Conservation (phyloP, 75 land plant species). For the Selaginella tamariscina region DNA sequence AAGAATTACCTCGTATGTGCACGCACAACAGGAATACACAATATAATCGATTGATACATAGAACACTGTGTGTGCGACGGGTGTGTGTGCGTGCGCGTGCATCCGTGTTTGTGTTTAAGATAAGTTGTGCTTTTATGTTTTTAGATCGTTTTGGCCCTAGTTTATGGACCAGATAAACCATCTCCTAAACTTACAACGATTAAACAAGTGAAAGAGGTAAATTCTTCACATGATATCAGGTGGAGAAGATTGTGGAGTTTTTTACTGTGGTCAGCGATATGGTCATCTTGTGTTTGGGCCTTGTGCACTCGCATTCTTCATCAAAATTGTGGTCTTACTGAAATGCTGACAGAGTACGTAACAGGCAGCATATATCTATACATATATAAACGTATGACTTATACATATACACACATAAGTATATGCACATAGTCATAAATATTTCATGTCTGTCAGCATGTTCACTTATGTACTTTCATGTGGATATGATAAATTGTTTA, state of each 20-base stretch:
- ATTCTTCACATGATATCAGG: constrained; percentile 20
- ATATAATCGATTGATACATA: no score
- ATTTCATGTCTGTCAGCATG: no score
- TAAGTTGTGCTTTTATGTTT: not conserved
- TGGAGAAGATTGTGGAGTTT: constrained; percentile 36
- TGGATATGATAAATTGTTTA: no score
- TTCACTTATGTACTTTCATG: no score
- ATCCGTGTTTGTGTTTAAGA: not conserved
- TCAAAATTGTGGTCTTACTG: constrained; percentile 37
- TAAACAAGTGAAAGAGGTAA: not conserved
- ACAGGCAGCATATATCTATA: no score
- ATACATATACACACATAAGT: no score
- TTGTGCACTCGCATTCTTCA: constrained; percentile 48
- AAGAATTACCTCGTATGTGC: no score
- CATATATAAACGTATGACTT: no score
- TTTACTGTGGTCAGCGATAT: constrained; percentile 52
- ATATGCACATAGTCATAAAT: no score
- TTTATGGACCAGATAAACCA: constrained; percentile 63
- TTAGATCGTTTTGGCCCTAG: constrained; percentile 53
- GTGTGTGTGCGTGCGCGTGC: no score
- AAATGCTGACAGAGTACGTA: constrained; percentile 76
- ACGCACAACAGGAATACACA: no score
- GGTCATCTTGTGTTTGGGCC: constrained; percentile 48
- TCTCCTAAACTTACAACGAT: constrained; percentile 33
- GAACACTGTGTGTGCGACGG: no score